These are phyloP conservation scores for Peniophora sp. DNA, from an alignment of 1,284 basidiomycete species.

Conservation along the genomic window DNA sequence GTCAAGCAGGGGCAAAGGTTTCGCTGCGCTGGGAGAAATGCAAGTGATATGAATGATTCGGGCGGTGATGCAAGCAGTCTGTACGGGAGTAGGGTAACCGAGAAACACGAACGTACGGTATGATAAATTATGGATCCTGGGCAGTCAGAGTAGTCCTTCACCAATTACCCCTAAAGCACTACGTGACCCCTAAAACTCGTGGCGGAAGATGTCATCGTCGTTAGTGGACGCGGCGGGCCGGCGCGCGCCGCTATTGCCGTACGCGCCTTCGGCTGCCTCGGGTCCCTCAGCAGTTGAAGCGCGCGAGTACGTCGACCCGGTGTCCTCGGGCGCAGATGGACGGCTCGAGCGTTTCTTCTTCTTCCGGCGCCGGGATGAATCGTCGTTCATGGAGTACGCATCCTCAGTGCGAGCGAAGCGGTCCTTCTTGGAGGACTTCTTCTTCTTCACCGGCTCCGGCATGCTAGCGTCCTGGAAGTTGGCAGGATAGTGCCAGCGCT, in stretches of 20 bases:
- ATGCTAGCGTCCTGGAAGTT: conserved; percentile 64
- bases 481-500: conserved; percentile 74
- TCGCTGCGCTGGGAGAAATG: too few species aligned
- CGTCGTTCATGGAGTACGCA: conserved; percentile 53
- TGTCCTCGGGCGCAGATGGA: conserved; percentile 30
- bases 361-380: conserved; percentile 34
- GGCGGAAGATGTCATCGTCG: conserved; percentile 33
- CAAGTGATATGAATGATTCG: too few species aligned
- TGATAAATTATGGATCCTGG: too few species aligned
- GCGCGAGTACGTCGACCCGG: conserved; percentile 35
- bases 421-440: conserved; percentile 73
- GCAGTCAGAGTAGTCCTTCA: too few species aligned
- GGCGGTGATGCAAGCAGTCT: too few species aligned
- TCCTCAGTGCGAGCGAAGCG: conserved; percentile 79
- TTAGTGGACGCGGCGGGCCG: neutral
- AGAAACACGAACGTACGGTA: too few species aligned
- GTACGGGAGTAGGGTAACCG: too few species aligned
- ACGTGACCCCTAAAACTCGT: conserved; percentile 32
- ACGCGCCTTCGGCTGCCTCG: conserved; percentile 58
- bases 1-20: too few species aligned
- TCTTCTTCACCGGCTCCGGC: conserved; percentile 32
- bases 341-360: conserved; percentile 39
- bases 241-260: conserved; percentile 18
- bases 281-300: conserved; percentile 51
- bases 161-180: too few species aligned